These are phyloP conservation scores for Allium fistulosum DNA, from an alignment of 106 monocot species.

Conservation along the genomic window DNA sequence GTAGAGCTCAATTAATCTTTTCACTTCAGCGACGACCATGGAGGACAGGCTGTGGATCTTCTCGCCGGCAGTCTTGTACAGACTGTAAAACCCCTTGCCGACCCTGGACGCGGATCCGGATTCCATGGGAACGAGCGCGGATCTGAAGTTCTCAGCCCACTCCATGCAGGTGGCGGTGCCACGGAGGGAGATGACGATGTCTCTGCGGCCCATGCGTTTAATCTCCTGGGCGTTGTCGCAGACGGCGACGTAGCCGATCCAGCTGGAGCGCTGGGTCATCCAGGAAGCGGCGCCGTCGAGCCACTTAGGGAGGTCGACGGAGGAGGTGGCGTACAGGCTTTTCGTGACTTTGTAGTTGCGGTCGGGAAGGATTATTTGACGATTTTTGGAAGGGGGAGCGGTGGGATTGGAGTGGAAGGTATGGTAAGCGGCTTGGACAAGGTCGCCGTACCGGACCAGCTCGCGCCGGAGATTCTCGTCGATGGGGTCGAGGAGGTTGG, in stretches of 20 bases:
- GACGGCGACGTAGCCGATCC: slow-evolving; percentile 68
- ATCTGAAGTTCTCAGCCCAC: slow-evolving; percentile 65
- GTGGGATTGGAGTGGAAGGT: slow-evolving; percentile 47
- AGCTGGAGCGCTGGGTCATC: slow-evolving; percentile 44
- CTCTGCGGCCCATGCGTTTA: slow-evolving; percentile 54
- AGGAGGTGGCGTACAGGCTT: slow-evolving; percentile 67
- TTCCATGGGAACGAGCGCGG: slow-evolving; percentile 22
- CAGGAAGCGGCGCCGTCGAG: slow-evolving; percentile 21
- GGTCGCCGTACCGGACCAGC: slow-evolving; percentile 71
- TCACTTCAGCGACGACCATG: slow-evolving; percentile 32
- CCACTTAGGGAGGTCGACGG: slow-evolving; percentile 45
- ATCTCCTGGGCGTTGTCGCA: slow-evolving; percentile 53
- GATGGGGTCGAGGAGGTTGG: slow-evolving; percentile 66
- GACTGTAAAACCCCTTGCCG: slow-evolving; percentile 54
- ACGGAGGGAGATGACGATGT: slow-evolving; percentile 56
- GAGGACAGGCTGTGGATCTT: slow-evolving; percentile 27
- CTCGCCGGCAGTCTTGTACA: slow-evolving; percentile 42
- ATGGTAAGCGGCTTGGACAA: slow-evolving; percentile 69
- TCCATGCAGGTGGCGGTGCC: slow-evolving; percentile 64
- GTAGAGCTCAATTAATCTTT: slow-evolving; percentile 33
- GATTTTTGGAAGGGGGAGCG: slow-evolving; percentile 5
- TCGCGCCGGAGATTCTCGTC: slow-evolving; percentile 81
- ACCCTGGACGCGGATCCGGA: slow-evolving; percentile 21
- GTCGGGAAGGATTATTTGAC: slow-evolving; percentile 34
- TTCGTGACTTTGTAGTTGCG: slow-evolving; percentile 41